Conservation (phyloP, 257 asterid species). For the Lycium barbarum region DNA sequence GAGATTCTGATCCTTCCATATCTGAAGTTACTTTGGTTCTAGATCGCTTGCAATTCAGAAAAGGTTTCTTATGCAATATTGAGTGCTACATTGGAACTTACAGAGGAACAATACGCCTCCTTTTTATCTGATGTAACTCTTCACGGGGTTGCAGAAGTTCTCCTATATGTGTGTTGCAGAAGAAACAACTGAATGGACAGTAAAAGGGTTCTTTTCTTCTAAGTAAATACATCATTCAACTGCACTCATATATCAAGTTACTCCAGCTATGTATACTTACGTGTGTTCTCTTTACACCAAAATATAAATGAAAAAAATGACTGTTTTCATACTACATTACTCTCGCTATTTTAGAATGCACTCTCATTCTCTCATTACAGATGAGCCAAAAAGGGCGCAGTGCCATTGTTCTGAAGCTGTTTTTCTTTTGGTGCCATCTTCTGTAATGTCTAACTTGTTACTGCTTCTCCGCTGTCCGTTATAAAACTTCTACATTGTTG, state of each 20-base stretch:
- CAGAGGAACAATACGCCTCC: background rate
- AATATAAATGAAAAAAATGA: background rate
- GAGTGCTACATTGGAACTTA: background rate
- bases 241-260: too few species aligned
- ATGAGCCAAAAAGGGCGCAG: too few species aligned
- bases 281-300: background rate
- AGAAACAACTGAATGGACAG: background rate
- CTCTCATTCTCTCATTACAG: background rate
- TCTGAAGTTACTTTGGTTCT: background rate
- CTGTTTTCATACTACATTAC: background rate
- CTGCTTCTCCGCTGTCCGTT: too few species aligned
- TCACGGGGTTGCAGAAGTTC: background rate
- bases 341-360: background rate
- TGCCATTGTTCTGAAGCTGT: too few species aligned
- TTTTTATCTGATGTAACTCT: background rate
- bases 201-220: background rate
- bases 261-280: background rate
- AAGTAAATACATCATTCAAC: background rate
- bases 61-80: background rate
- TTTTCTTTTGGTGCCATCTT: too few species aligned
- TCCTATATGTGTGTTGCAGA: background rate
- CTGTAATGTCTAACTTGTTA: too few species aligned
- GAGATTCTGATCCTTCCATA: background rate
- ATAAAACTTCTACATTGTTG: too few species aligned
- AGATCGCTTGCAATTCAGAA: background rate